Conservation (phyloP, 306 rosid genomes). For the Corylus heterophylla region DNA sequence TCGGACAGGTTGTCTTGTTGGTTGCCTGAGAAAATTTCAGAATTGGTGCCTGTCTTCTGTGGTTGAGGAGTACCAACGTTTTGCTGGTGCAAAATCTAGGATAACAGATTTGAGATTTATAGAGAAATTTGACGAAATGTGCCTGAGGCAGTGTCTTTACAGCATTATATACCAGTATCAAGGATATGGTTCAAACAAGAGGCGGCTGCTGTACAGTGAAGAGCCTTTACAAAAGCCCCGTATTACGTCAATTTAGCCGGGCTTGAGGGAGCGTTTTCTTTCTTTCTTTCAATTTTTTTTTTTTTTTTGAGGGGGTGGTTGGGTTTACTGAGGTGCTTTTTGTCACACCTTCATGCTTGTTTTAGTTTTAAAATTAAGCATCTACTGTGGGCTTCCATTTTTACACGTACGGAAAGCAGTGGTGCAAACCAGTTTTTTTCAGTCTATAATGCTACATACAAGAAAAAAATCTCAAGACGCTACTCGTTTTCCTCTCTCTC, state of each 20-base stretch:
- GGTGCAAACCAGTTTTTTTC: slow-evolving; percentile 9
- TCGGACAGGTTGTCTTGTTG: slow-evolving; percentile 88
- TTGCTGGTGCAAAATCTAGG: slow-evolving; percentile 79
- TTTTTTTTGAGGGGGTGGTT: neutral
- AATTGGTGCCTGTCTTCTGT: slow-evolving; percentile 87
- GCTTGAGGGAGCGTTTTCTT: slow-evolving; percentile 14
- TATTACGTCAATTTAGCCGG: slow-evolving; percentile 45
- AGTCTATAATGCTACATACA: neutral
- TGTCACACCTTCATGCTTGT: slow-evolving; percentile 2
- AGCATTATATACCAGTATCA: slow-evolving; percentile 91
- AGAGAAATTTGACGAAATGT: slow-evolving; percentile 53
- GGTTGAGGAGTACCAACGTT: slow-evolving; percentile 80
- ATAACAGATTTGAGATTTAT: slow-evolving; percentile 64
- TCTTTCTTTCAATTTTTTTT: neutral
- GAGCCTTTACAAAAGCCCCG: slow-evolving; percentile 76
- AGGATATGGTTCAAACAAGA: slow-evolving; percentile 79
- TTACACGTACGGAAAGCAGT: neutral
- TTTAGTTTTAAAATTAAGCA: neutral
- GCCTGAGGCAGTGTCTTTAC: slow-evolving; percentile 85
- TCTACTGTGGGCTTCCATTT: neutral
- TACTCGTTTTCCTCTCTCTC: too few species aligned
- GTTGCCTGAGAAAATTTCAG: slow-evolving; percentile 90
- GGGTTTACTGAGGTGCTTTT: neutral
- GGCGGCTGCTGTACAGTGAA: slow-evolving; percentile 65
- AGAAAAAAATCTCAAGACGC: neutral